phyloP scores from a whole-genome alignment of 345 rosid species.

The Bruguiera parviflora region DNA sequence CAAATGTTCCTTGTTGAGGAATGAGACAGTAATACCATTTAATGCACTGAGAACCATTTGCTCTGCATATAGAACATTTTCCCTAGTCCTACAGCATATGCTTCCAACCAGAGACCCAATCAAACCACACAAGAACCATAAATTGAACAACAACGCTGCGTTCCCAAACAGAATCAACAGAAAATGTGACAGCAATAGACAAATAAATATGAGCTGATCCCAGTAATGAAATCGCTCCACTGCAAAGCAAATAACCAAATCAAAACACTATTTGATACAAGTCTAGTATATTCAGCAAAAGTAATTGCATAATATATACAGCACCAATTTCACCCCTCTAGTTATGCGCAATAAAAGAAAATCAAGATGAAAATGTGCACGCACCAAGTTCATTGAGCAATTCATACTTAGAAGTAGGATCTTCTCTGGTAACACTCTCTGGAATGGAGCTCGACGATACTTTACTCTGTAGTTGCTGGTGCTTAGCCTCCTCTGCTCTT shows the following conservation, averaged over 20 bases:
- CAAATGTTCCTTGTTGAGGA: background rate
- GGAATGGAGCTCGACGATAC: slow-evolving; percentile 84
- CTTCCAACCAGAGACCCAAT: background rate
- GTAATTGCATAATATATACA: no score
- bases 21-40: background rate
- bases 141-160: no score
- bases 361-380: slow-evolving; percentile 4
- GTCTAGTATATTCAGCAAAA: no score
- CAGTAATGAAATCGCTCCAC: background rate
- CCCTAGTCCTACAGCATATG: background rate
- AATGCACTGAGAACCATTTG: background rate
- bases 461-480: slow-evolving; percentile 47
- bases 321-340: no score
- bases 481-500: slow-evolving; percentile 40
- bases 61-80: background rate
- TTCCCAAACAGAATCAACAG: background rate
- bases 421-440: slow-evolving; percentile 77
- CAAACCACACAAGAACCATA: background rate
- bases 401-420: slow-evolving; percentile 92
- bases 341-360: no score
- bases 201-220: background rate
- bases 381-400: slow-evolving; percentile 90
- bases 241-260: background rate
- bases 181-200: background rate
- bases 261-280: no score